Percentiles rank a stretch among this genome's conserved stretches.
These are phyloP conservation scores for Mycothermus thermophilus DNA, from an alignment of 495 filamentous ascomycete genomes.

Conservation along the genomic window DNA sequence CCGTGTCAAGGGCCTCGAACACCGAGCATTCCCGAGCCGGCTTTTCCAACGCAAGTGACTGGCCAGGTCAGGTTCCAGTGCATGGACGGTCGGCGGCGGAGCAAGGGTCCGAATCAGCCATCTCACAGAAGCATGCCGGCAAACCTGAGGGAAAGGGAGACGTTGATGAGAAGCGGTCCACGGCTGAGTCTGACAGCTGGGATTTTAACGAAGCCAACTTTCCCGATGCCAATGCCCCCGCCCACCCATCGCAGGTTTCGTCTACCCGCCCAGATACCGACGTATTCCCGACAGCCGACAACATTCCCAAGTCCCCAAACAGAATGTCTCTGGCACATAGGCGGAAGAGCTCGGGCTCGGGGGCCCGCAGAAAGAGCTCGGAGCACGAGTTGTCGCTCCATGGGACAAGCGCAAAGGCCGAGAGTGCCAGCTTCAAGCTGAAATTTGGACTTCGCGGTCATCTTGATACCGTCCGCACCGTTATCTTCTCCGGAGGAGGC, in stretches of 20 bases:
- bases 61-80: slow-evolving; percentile 26
- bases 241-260: slow-evolving; percentile 25
- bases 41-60: slow-evolving; percentile 26
- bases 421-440: slow-evolving; percentile 70
- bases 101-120: slow-evolving; percentile 31
- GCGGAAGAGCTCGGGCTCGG: slow-evolving; percentile 64
- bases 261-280: slow-evolving; percentile 64
- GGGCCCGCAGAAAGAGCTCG: slow-evolving; percentile 40
- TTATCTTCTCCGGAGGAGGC: slow-evolving; percentile 92
- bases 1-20: slow-evolving; percentile 33
- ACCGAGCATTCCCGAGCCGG: slow-evolving; percentile 18
- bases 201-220: slow-evolving; percentile 71
- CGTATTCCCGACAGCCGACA: slow-evolving; percentile 71
- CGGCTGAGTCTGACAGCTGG: slow-evolving; percentile 62
- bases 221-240: slow-evolving; percentile 29
- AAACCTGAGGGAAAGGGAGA: slow-evolving; percentile 25
- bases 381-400: slow-evolving; percentile 41
- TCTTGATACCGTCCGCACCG: slow-evolving; percentile 79
- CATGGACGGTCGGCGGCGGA: slow-evolving; percentile 40
- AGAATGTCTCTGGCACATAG: slow-evolving; percentile 58
- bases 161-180: slow-evolving; percentile 18
- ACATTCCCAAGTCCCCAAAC: slow-evolving; percentile 64
- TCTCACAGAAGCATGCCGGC: slow-evolving; percentile 7
- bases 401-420: slow-evolving; percentile 34
- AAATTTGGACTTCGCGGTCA: slow-evolving; percentile 85